phyloP scores from a whole-genome alignment of 2,329 filamentous ascomycete genomes.

The Calonectria henricotiae region DNA sequence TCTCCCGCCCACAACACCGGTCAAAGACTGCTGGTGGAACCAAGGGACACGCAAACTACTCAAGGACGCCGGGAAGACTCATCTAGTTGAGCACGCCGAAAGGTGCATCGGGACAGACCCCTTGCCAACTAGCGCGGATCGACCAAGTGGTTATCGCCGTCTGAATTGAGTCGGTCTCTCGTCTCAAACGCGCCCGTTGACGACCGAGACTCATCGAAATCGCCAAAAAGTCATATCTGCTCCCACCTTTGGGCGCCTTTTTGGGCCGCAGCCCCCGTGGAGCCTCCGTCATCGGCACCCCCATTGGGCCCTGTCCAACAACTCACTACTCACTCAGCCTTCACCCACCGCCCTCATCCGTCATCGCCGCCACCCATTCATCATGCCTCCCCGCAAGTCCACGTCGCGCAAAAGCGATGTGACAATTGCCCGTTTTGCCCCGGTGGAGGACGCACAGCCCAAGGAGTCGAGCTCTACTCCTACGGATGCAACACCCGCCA shows the following conservation, averaged over 20 bases:
- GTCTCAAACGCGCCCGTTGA: conserved; percentile 9
- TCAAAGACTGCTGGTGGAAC: neutral
- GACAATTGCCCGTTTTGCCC: conserved; percentile 64
- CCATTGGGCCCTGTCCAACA: neutral
- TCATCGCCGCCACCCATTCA: conserved; percentile 30
- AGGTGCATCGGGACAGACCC: neutral
- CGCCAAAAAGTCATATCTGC: neutral
- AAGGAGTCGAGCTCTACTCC: conserved; percentile 43
- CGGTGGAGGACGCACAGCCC: conserved; percentile 61
- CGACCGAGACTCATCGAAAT: neutral
- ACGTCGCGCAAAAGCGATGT: conserved; percentile 66
- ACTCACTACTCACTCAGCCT: neutral
- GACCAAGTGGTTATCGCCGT: conserved; percentile 44
- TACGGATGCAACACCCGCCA: conserved; percentile 37
- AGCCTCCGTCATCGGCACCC: neutral
- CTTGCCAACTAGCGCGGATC: conserved; percentile 35
- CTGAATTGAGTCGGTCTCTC: neutral
- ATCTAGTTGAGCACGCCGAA: conserved; percentile 24
- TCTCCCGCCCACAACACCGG: conserved; percentile 15
- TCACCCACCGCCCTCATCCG: conserved; percentile 16
- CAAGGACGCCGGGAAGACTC: neutral
- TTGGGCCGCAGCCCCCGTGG: neutral
- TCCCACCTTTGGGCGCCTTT: neutral
- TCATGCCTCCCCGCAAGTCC: conserved; percentile 73
- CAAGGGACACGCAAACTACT: neutral